Percentiles rank a stretch among this genome's conserved stretches.
Evolutionary conservation across 2,329 filamentous ascomycete genomes (phyloP).

Genomic region (Emergomyces orientalis): DNA sequence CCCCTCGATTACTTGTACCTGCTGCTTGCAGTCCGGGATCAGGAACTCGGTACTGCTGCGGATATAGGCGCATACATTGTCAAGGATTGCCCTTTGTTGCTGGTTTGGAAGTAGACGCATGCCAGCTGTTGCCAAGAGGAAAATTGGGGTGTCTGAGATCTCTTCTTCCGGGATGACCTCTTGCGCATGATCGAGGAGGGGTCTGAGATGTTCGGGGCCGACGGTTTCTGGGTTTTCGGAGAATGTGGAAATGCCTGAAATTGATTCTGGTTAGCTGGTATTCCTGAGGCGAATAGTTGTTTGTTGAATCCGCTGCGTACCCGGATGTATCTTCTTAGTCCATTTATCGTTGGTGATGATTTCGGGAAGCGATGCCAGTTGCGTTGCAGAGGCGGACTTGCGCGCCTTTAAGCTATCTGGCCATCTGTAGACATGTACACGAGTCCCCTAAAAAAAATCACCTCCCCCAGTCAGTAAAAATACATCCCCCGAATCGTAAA

Average conservation of each 20-base stretch:
- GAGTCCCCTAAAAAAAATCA: conserved; percentile 54
- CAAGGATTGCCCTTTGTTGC: conserved; percentile 63
- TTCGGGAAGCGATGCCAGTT: conserved; percentile 62
- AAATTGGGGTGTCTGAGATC: conserved; percentile 77
- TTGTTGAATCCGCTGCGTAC: conserved; percentile 33
- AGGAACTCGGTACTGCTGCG: conserved; percentile 67
- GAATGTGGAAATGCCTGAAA: conserved; percentile 71
- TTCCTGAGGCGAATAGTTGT: no score
- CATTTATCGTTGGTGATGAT: conserved; percentile 76
- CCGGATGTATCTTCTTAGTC: conserved; percentile 90
- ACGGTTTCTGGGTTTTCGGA: conserved; percentile 65
- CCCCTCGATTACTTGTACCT: conserved; percentile 89
- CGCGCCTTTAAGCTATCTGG: conserved; percentile 62
- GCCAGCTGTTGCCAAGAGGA: conserved; percentile 89
- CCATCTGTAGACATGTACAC: conserved; percentile 92
- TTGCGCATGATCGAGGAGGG: conserved; percentile 72
- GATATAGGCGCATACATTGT: conserved; percentile 74
- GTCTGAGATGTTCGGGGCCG: conserved; percentile 70
- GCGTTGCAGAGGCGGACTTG: conserved; percentile 48
- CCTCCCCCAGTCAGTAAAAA: conserved; percentile 13
- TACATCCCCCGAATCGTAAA: background rate
- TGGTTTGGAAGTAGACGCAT: conserved; percentile 73
- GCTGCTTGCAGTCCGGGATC: conserved; percentile 77
- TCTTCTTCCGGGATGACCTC: conserved; percentile 66
- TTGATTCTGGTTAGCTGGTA: background rate